Percentiles rank a stretch among this genome's conserved stretches.
Evolutionary conservation across 495 filamentous ascomycete genomes (phyloP).

Genomic region (Penicillium egyptiacum): DNA sequence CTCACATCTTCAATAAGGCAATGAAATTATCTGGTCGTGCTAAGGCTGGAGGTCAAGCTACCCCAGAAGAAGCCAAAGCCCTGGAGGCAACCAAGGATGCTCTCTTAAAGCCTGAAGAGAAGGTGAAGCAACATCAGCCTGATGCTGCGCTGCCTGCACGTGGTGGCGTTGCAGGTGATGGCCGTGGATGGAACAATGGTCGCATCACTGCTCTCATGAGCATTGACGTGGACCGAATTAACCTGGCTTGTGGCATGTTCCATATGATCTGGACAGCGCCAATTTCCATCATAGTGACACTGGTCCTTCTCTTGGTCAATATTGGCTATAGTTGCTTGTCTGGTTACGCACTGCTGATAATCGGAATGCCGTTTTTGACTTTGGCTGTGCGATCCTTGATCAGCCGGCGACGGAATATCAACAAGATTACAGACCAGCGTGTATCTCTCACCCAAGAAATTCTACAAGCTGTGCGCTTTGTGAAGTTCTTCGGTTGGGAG

Average conservation of each 20-base stretch:
- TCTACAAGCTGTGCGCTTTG: conserved; percentile 83
- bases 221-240: conserved; percentile 86
- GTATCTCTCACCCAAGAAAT: conserved; percentile 93
- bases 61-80: conserved; percentile 37
- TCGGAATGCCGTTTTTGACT: conserved; percentile 74
- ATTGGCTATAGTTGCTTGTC: conserved; percentile 84
- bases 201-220: conserved; percentile 90
- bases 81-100: conserved; percentile 45
- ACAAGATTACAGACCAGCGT: conserved; percentile 87
- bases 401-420: conserved; percentile 69
- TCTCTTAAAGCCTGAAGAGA: conserved; percentile 37
- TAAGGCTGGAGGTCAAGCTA: conserved; percentile 62
- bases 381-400: conserved; percentile 72
- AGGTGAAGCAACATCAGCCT: conserved; percentile 23
- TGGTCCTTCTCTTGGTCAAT: conserved; percentile 79
- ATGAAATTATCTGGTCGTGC: conserved; percentile 79
- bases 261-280: conserved; percentile 89
- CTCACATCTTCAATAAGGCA: conserved; percentile 75
- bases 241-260: conserved; percentile 81
- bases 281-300: conserved; percentile 70
- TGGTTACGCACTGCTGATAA: conserved; percentile 77
- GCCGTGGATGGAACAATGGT: conserved; percentile 86
- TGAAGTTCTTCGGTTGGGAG: conserved; percentile 97
- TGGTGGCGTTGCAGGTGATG: conserved; percentile 59
- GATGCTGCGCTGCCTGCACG: conserved; percentile 22